Evolutionary conservation across 176 grass and related monocot species (phyloP), one percentile per base, ranked within the genome.

Genomic region (Triticum monococcum): DNA sequence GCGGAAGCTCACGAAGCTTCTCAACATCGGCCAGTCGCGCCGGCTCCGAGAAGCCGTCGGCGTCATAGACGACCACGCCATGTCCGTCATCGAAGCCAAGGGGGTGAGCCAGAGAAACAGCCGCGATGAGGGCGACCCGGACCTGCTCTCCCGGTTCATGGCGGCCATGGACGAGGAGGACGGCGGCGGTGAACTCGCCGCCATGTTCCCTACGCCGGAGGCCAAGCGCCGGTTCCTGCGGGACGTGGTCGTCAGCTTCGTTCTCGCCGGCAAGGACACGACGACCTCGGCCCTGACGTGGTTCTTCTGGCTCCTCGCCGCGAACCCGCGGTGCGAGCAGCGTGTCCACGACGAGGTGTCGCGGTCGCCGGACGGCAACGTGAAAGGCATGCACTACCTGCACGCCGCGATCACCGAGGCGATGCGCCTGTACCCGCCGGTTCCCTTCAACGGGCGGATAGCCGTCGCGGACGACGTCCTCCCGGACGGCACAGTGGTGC

Each of bases 281-380:
- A 94, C 84, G 20, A 90, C 90, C 23, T 80, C 92, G 5, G 92
- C 84, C 0, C 88, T 97, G 8, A 91, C 90, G 25, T 94, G 95
- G 90, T 89, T 97, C 78, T 94, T 94, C 88, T 97, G 95, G 95
- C 88, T 92, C 20, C 78, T 92, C 54, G 76, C 77, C 52, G 89
- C 14, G 68, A 80, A 89, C 88, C 72, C 81, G 70, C 76, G 70
- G 57, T 87, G 91, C 86, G 86, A 93, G 46, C 64, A 26, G 57
- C 88, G 78, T 16, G 88, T 86, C 31, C 79, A 46, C 76, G 84
- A 91, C 79, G 92, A 92, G 50, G 84, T 78, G 3, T 84, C 88
- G 50, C 66, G 61, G 6, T 81, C 88, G 50, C 41, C 67, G 10
- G 56, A 54, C 4, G 78, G 71, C 45, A 76, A 60, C 31, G 43